Evolutionary conservation across 345 rosid genomes (phyloP), one percentile per base, ranked within the genome.

Genomic region (Mallotus nudiflorus): DNA sequence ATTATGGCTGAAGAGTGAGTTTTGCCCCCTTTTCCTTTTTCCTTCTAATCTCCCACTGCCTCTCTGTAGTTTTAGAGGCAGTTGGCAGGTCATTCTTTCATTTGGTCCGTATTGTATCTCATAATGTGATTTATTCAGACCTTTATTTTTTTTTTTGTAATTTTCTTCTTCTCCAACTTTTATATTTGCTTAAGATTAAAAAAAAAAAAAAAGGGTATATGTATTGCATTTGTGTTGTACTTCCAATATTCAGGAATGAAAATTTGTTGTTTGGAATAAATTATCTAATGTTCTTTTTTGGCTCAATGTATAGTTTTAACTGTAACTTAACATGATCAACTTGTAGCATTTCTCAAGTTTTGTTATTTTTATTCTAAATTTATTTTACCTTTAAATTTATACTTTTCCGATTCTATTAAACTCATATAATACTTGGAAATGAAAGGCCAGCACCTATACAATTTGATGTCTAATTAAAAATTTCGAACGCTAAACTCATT

Each of bases 1-100:
- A 74, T 77, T 71, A 68, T 72, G 82, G 73, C 72, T 61, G 70
- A 81, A 73, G 82, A 71, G 78, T 77, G 83, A 74, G 70, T 69
- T 75, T 69, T 68, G 65, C 63, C 65, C 52, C n/a, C 28, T 45
- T 69, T 44, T 37, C 52, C 39, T 25, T 60, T 52, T 65, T 35
- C 9, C 19, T 6, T 57, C 35, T 33, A n/a, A 59, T 50, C 52
- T 8, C 33, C 66, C 49, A 56, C 73, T 78, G 75, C 66, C 61
- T 66, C 63, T 61, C 45, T 70, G 77, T 78, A 76, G 84, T 73
- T 71, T 61, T 56, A 39, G 33, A 61, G 77, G 75, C 80, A 69
- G 67, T 39, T 19, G 75, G 63, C 51, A 75, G 68, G 67, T 64
- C 70, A 54, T 77, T 84, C 82, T 69, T 79, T 77, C 66, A 69